Conservation (phyloP, 202 grass and related monocot genomes). For the Carex sylvatica region DNA sequence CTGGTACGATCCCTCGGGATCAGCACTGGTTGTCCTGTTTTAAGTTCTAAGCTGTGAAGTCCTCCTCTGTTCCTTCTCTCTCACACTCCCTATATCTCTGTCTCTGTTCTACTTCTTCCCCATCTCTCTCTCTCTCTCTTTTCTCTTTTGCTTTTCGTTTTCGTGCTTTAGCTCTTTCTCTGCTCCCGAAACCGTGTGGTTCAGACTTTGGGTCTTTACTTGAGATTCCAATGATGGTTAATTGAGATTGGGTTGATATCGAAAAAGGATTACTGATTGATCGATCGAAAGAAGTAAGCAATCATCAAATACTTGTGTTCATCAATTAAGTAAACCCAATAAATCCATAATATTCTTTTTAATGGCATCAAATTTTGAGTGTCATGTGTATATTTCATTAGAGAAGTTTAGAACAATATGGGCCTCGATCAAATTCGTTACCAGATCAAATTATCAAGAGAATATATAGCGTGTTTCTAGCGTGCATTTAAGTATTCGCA, state of each 20-base stretch:
- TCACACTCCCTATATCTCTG: slow-evolving; percentile 16
- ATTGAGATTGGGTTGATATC: background rate
- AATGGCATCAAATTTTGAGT: background rate
- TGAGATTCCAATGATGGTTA: slow-evolving; percentile 22
- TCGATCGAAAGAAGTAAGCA: background rate
- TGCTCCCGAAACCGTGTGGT: slow-evolving; percentile 47
- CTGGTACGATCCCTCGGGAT: slow-evolving; percentile 46
- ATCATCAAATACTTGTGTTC: slow-evolving; percentile 5
- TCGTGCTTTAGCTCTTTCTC: slow-evolving; percentile 43
- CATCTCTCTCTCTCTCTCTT: background rate
- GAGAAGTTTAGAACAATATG: background rate
- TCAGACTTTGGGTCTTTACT: slow-evolving; percentile 30
- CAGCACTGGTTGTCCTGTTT: slow-evolving; percentile 23
- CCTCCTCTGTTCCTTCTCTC: slow-evolving; percentile 3
- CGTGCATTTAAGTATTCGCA: no score
- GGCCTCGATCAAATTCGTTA: background rate
- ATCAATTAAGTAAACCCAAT: background rate
- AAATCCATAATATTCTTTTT: background rate
- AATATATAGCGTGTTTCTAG: background rate
- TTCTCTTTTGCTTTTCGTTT: slow-evolving; percentile 16
- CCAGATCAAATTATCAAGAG: background rate
- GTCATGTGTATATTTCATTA: background rate
- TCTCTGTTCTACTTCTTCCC: background rate
- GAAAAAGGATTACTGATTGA: background rate
- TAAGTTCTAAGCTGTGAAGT: background rate